A percentile compares a stretch with the other conserved stretches of the same genome.
Evolutionary conservation across 441 rosid species (phyloP).

Genomic region (Pelargonium citronellum): DNA sequence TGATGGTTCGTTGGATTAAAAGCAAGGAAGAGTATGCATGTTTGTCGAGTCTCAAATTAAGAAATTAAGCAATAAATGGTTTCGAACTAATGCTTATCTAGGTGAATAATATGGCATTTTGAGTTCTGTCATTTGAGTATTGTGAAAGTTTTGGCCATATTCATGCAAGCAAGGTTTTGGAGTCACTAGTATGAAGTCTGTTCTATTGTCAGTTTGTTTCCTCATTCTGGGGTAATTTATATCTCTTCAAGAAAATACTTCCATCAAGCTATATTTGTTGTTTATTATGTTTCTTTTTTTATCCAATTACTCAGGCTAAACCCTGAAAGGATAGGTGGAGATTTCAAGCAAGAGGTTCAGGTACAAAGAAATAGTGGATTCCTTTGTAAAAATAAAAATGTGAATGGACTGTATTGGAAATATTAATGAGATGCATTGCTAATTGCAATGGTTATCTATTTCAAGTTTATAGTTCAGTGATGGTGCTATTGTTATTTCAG

Average conservation of each 20-base stretch:
- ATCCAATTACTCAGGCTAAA: constrained; percentile 45
- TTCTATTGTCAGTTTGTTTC: neutral
- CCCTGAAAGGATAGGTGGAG: constrained; percentile 92
- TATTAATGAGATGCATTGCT: neutral
- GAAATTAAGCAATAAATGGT: neutral
- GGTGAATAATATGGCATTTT: neutral
- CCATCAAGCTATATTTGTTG: neutral
- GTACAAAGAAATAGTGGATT: constrained; percentile 26
- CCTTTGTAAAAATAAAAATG: neutral
- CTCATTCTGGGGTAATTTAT: neutral
- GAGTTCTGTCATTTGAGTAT: neutral
- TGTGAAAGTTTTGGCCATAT: neutral
- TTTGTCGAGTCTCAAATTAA: neutral
- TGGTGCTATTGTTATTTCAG: constrained; percentile 34
- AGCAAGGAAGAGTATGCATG: neutral
- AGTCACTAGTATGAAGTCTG: neutral
- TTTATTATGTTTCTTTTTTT: neutral
- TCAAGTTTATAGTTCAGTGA: constrained; percentile 8
- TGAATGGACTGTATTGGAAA: neutral
- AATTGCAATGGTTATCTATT: neutral
- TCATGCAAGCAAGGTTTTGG: neutral
- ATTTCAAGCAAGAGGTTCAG: constrained; percentile 88
- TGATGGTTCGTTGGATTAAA: neutral
- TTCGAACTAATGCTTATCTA: neutral
- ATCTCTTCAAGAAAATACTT: neutral